These are phyloP conservation scores for Peziza echinospora DNA, from an alignment of 495 filamentous ascomycete genomes.

Conservation along the genomic window DNA sequence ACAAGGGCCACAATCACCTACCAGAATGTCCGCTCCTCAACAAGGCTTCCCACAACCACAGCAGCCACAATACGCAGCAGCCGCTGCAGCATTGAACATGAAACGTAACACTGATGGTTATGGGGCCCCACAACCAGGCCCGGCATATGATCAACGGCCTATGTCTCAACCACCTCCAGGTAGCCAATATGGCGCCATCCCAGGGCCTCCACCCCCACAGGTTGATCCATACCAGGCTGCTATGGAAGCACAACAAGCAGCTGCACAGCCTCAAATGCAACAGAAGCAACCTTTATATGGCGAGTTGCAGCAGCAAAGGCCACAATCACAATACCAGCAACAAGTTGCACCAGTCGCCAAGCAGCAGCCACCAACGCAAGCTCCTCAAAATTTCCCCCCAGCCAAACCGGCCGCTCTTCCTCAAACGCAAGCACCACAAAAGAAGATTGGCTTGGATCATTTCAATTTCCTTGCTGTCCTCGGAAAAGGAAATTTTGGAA, in stretches of 20 bases:
- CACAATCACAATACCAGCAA: constrained; percentile 8
- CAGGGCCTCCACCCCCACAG: not conserved
- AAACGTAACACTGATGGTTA: constrained; percentile 1
- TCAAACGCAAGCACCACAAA: constrained; percentile 11
- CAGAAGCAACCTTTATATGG: not conserved
- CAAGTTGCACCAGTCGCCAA: constrained; percentile 5
- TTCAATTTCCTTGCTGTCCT: constrained; percentile 99
- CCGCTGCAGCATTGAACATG: constrained; percentile 12
- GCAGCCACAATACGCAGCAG: constrained; percentile 9
- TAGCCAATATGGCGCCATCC: not conserved
- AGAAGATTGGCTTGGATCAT: constrained; percentile 83
- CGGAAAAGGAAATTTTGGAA: constrained; percentile 98
- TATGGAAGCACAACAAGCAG: not conserved
- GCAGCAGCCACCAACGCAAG: constrained; percentile 18
- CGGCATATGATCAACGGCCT: not conserved
- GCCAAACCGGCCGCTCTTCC: constrained; percentile 15
- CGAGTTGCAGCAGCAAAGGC: not conserved
- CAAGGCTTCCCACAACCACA: constrained; percentile 6
- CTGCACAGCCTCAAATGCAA: not conserved
- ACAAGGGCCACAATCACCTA: constrained; percentile 10
- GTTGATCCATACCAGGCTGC: not conserved
- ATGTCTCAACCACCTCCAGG: not conserved
- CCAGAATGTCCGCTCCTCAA: constrained; percentile 8
- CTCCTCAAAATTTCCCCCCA: no score
- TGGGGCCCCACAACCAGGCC: not conserved